Evolutionary conservation across 2,329 filamentous ascomycete genomes (phyloP).

Genomic region (Acephala macrosclerotiorum): DNA sequence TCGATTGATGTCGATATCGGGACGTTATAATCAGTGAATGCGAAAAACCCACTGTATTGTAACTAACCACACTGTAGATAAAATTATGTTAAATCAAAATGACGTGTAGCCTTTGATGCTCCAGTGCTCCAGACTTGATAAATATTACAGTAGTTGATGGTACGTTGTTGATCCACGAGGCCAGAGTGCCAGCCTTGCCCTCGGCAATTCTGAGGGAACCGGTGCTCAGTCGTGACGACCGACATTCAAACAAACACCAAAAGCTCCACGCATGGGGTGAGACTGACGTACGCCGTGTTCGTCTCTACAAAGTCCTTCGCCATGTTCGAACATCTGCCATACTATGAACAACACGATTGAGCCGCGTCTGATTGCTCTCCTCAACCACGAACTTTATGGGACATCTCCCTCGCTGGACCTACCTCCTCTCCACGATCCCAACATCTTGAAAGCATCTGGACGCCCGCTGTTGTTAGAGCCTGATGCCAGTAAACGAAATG

Average conservation of each 20-base stretch:
- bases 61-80: too few species aligned
- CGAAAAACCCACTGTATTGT: too few species aligned
- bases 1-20: too few species aligned
- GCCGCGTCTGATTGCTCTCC: slow-evolving; percentile 69
- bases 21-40: too few species aligned
- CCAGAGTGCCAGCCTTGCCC: background rate
- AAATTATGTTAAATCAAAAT: too few species aligned
- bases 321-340: slow-evolving; percentile 17
- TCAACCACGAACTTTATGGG: slow-evolving; percentile 55
- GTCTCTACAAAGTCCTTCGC: background rate
- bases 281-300: background rate
- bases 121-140: too few species aligned
- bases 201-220: background rate
- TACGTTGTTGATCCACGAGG: too few species aligned
- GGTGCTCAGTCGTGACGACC: background rate
- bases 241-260: background rate
- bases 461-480: slow-evolving; percentile 58
- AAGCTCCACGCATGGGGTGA: background rate
- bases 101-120: too few species aligned
- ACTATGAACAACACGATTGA: slow-evolving; percentile 60
- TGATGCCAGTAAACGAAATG: slow-evolving; percentile 48
- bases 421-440: slow-evolving; percentile 59
- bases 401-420: slow-evolving; percentile 55
- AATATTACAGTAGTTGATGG: too few species aligned
- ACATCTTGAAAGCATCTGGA: slow-evolving; percentile 53